A percentile compares a stretch with the other conserved stretches of the same genome.
Evolutionary conservation across 2,329 filamentous ascomycete genomes (phyloP).

Genomic region (Aspergillus viridinutans): DNA sequence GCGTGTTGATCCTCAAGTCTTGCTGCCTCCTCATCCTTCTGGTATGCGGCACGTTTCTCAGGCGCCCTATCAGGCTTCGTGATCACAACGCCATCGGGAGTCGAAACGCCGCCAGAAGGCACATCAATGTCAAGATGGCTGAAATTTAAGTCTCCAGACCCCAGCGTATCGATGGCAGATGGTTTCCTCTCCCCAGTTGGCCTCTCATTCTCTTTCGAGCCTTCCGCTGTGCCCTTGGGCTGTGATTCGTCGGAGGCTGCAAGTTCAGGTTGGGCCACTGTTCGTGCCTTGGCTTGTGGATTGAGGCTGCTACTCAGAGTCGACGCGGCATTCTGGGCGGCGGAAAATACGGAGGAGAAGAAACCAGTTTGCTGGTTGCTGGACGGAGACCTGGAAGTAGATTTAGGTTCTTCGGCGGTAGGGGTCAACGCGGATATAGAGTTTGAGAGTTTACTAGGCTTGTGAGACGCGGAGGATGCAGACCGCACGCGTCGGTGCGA

Average conservation of each 20-base stretch:
- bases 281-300: conserved; percentile 46
- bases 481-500: conserved; percentile 64
- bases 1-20: conserved; percentile 57
- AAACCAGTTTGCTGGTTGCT: conserved; percentile 62
- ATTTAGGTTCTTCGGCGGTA: conserved; percentile 61
- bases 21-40: conserved; percentile 51
- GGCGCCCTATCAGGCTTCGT: conserved; percentile 29
- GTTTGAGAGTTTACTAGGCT: conserved; percentile 83
- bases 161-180: conserved; percentile 81
- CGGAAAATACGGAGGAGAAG: conserved; percentile 90
- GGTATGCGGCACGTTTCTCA: conserved; percentile 32
- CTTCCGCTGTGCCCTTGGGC: conserved; percentile 23
- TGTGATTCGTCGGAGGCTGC: conserved; percentile 28
- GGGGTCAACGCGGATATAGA: conserved; percentile 68
- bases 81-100: conserved; percentile 36
- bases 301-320: conserved; percentile 64
- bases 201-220: conserved; percentile 20
- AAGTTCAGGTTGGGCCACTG: conserved; percentile 25
- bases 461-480: conserved; percentile 48
- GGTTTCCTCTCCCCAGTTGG: conserved; percentile 55
- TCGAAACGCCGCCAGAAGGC: conserved; percentile 32
- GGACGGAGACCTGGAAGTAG: conserved; percentile 51
- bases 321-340: conserved; percentile 85
- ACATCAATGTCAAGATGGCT: conserved; percentile 74
- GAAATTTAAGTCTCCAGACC: conserved; percentile 81